Base-by-base conservation (phyloP, 1,139 yeast species). In the Zygotorulaspora mrakii region DNA sequence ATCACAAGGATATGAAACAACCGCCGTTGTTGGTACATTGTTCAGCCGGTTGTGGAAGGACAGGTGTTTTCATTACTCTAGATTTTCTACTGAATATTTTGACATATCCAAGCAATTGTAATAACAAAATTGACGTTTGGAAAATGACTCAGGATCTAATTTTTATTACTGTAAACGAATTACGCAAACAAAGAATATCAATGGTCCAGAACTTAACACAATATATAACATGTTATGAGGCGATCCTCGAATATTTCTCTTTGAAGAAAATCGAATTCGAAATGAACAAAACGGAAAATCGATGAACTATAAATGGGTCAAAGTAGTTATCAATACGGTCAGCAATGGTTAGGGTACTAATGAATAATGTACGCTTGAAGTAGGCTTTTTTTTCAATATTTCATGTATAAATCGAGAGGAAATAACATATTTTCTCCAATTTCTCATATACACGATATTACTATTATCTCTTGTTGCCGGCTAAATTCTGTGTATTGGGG, bases 21-120 rank as follows among this genome's bases (percentile, higher is more conserved):
- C 45, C 61, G 0, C 81, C 84, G 1, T 66, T 81, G 1, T 62
- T 84, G 20, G 85, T 85, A 7, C 95, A 87, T 61, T 86, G 96
- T 60, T 80, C 89, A 4, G 95, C 96, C 0, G 96, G 96, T 0
- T 86, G 95, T 63, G 96, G 96, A 2, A 74, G 96, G 50, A 86
- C 95, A 0, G 95, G 96, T 2, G 85, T 89, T 0, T 82, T 85
- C 49, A 81, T 88, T 43, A 73, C 94, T 0, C 71, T 84, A 26
- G 95, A 86, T 61, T 69, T 82, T 11, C 67, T 83, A 17, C 57
- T 81, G 25, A 77, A 74, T 46, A 60, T 76, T 8, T 54, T 74
- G 33, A 57, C 47, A 9, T 51, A 47, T 13, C 49, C 61, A 0
- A 55, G 59, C 12, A 54, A 53, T 33, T 39, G 42, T 3, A 41